Conservation (phyloP, 495 filamentous ascomycete species). For the Aspergillus mulundensis region DNA sequence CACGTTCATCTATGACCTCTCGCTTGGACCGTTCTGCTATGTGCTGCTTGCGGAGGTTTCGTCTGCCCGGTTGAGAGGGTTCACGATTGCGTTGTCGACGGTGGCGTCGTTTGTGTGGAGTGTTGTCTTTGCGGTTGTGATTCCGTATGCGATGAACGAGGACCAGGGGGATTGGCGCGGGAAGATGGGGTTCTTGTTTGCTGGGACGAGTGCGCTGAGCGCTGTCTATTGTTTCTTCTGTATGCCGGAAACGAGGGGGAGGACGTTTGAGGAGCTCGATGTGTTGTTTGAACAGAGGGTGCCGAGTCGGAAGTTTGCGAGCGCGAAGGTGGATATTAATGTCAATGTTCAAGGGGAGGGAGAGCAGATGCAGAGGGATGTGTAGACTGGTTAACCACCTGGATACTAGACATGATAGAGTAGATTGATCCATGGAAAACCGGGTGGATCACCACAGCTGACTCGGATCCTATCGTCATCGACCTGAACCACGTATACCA, state of each 20-base stretch:
- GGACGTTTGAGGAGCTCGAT: conserved; percentile 60
- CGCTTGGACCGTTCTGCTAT: conserved; percentile 61
- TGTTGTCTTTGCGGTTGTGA: conserved; percentile 59
- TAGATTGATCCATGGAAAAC: no score
- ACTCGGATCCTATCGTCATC: no score
- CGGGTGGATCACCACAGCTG: no score
- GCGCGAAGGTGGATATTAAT: conserved; percentile 20
- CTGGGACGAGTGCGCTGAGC: conserved; percentile 43
- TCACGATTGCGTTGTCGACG: conserved; percentile 61
- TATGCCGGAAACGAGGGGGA: conserved; percentile 58
- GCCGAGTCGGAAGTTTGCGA: conserved; percentile 30
- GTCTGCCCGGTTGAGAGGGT: conserved; percentile 53
- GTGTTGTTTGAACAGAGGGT: conserved; percentile 48
- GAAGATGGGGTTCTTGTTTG: conserved; percentile 66
- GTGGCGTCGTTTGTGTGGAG: conserved; percentile 53
- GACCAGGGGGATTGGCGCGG: conserved; percentile 58
- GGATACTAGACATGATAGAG: no score
- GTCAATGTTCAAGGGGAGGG: background rate
- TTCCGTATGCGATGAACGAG: conserved; percentile 65
- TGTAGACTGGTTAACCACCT: no score
- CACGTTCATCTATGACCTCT: conserved; percentile 55
- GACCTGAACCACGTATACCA: no score
- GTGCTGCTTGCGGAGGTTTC: conserved; percentile 60
- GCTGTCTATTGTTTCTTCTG: conserved; percentile 48
- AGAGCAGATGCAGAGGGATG: no score